phyloP scores from a whole-genome alignment of 2,329 filamentous ascomycete species.

The Leptoxyphium fumago region DNA sequence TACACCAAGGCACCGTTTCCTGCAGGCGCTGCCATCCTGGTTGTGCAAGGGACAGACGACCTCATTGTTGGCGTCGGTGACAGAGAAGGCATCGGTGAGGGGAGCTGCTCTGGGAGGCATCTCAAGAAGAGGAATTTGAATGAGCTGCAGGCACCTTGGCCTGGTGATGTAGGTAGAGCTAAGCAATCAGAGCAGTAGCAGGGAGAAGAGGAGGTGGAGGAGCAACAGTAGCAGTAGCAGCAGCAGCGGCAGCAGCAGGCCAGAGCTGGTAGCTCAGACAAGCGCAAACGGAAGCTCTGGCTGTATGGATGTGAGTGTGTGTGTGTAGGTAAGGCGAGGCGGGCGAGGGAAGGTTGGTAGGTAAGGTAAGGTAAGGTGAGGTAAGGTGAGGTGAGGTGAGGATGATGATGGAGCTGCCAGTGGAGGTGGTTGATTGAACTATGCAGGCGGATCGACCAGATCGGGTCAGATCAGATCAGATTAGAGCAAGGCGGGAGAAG shows the following conservation, averaged over 20 bases:
- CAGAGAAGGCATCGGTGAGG: slow-evolving; percentile 78
- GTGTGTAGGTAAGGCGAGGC: neutral
- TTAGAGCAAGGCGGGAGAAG: neutral
- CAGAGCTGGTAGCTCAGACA: neutral
- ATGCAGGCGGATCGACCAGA: no score
- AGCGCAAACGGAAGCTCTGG: neutral
- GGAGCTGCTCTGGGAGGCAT: slow-evolving; percentile 76
- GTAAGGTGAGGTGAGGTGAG: no score
- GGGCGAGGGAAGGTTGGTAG: neutral
- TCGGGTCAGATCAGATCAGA: neutral
- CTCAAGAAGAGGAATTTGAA: neutral
- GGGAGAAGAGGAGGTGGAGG: slow-evolving; percentile 1
- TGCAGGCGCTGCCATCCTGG: slow-evolving; percentile 90
- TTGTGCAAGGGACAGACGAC: slow-evolving; percentile 93
- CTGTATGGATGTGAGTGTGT: neutral
- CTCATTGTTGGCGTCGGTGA: slow-evolving; percentile 85
- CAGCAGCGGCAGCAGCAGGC: slow-evolving; percentile 1
- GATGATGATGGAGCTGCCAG: no score
- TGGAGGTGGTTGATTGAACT: no score
- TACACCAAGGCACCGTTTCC: slow-evolving; percentile 95
- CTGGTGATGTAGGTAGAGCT: neutral
- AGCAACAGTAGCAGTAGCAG: neutral
- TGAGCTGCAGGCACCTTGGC: neutral
- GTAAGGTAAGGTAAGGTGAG: neutral
- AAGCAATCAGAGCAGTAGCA: neutral